Conservation (phyloP, 1,139 yeast genomes). For the Hansenula sp. region DNA sequence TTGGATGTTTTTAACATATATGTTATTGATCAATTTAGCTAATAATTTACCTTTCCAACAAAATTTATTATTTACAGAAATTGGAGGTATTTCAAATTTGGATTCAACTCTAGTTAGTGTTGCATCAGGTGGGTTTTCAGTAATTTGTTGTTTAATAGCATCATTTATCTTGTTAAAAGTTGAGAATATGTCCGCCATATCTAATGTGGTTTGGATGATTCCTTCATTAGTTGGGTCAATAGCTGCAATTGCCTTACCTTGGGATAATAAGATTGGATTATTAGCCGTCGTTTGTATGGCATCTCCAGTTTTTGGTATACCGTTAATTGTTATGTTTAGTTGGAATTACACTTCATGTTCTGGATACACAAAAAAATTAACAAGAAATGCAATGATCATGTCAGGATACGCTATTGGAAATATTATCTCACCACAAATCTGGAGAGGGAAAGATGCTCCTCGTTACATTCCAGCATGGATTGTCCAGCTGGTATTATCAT, state of each 20-base stretch:
- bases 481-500: conserved; percentile 45
- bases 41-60: conserved; percentile 46
- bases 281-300: conserved; percentile 39
- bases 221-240: conserved; percentile 43
- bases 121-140: conserved; percentile 43
- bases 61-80: conserved; percentile 35
- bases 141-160: conserved; percentile 31
- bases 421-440: conserved; percentile 42
- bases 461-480: conserved; percentile 46
- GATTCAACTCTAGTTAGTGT: conserved; percentile 49
- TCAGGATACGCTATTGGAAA: conserved; percentile 35
- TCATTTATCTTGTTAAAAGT: conserved; percentile 14
- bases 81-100: conserved; percentile 37
- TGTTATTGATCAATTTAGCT: conserved; percentile 39
- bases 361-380: conserved; percentile 37
- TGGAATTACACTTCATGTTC: conserved; percentile 32
- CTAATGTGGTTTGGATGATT: conserved; percentile 34
- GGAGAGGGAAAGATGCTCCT: conserved; percentile 39
- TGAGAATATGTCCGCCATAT: conserved; percentile 28
- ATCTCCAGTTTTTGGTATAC: conserved; percentile 35
- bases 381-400: conserved; percentile 37
- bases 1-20: conserved; percentile 38
- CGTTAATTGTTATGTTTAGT: conserved; percentile 38
- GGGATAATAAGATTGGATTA: conserved; percentile 37
- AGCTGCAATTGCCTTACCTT: conserved; percentile 37